Evolutionary conservation across 306 rosid genomes (phyloP).

Genomic region (Malus orientalis): DNA sequence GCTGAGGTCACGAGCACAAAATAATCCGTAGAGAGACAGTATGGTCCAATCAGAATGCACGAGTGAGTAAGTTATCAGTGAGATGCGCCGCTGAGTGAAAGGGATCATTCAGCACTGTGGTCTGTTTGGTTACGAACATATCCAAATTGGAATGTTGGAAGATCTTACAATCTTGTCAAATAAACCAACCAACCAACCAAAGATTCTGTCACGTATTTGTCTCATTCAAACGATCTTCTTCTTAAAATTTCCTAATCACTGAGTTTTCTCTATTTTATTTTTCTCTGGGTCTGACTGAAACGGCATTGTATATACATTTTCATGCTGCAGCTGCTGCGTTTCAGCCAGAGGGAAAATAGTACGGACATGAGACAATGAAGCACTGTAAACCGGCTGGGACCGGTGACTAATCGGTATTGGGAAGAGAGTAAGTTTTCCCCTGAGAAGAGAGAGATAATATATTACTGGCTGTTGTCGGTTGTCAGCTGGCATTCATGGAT

Average conservation of each 20-base stretch:
- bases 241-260: no score
- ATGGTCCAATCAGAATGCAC: conserved; percentile 37
- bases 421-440: conserved; percentile 4
- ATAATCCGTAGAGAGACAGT: no score
- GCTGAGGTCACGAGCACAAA: no score
- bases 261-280: no score
- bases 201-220: background rate
- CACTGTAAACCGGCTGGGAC: conserved; percentile 41
- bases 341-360: conserved; percentile 18
- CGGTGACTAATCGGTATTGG: conserved; percentile 47
- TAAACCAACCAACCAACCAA: background rate
- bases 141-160: conserved; percentile 40
- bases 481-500: conserved; percentile 20
- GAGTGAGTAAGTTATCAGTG: background rate
- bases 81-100: conserved; percentile 8
- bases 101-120: conserved; percentile 7
- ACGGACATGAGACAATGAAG: conserved; percentile 22
- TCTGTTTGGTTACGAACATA: background rate
- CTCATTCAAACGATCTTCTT: no score
- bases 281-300: no score
- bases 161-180: conserved; percentile 31
- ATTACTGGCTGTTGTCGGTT: conserved; percentile 35
- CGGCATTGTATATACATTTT: background rate
- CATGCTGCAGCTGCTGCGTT: background rate
- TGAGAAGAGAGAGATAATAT: background rate